phyloP scores from a whole-genome alignment of 2,329 filamentous ascomycete genomes.

The Exophiala sp. region DNA sequence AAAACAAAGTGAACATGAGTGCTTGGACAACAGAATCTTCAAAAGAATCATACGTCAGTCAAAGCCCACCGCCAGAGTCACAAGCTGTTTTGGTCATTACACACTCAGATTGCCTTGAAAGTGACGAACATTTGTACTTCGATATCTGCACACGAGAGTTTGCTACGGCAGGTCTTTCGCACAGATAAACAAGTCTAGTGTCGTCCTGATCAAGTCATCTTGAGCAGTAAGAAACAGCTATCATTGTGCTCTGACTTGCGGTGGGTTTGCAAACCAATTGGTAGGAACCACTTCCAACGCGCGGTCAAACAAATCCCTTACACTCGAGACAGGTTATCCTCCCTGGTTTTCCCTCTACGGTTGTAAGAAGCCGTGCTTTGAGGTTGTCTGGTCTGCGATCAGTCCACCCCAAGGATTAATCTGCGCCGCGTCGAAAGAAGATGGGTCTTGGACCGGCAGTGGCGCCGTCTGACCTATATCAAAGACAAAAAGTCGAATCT shows the following conservation, averaged over 20 bases:
- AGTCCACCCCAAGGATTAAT: background rate
- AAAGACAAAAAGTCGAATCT: slow-evolving; percentile 16
- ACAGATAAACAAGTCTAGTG: slow-evolving; percentile 6
- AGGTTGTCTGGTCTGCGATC: too few relatives aligned
- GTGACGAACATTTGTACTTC: slow-evolving; percentile 15
- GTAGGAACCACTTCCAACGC: background rate
- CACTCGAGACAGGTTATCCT: background rate
- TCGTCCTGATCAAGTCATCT: slow-evolving; percentile 13
- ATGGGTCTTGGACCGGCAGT: slow-evolving; percentile 16
- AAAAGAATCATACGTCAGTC: slow-evolving; percentile 19
- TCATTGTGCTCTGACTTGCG: slow-evolving; percentile 20
- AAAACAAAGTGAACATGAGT: slow-evolving; percentile 19
- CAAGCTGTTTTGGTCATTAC: slow-evolving; percentile 20
- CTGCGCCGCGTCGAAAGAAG: slow-evolving; percentile 1
- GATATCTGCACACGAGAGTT: slow-evolving; percentile 7
- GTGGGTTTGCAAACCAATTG: slow-evolving; percentile 17
- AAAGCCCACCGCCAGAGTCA: slow-evolving; percentile 27
- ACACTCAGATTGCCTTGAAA: slow-evolving; percentile 15
- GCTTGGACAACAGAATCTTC: slow-evolving; percentile 15
- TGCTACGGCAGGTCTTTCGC: slow-evolving; percentile 13
- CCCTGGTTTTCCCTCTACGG: background rate
- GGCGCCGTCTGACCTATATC: slow-evolving; percentile 9
- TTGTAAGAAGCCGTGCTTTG: too few relatives aligned
- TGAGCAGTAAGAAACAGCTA: slow-evolving; percentile 12
- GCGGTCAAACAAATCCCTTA: background rate